phyloP scores from a whole-genome alignment of 2,329 filamentous ascomycete genomes.

The Monascus ruber region DNA sequence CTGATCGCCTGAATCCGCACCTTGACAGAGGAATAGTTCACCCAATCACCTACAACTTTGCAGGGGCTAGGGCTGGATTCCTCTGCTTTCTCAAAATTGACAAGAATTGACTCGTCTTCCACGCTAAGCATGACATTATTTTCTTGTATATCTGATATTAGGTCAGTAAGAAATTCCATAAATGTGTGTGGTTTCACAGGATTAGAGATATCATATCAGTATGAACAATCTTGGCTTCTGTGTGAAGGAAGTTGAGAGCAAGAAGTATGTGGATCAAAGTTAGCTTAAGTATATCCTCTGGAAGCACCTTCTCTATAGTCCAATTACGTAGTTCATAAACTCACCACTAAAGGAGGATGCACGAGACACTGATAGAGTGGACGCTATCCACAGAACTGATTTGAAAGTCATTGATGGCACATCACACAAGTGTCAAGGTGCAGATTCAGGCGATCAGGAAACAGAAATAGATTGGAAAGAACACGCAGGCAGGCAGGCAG shows the following conservation, averaged over 20 bases:
- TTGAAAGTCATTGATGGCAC: conserved; percentile 12
- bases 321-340: conserved; percentile 9
- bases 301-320: conserved; percentile 5
- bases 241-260: conserved; percentile 17
- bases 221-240: conserved; percentile 13
- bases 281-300: conserved; percentile 10
- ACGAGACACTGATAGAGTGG: conserved; percentile 11
- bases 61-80: conserved; percentile 9
- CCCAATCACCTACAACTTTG: conserved; percentile 11
- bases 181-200: background rate
- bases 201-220: conserved; percentile 9
- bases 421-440: conserved; percentile 11
- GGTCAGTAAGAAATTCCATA: background rate
- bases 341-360: conserved; percentile 13
- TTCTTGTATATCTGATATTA: conserved; percentile 15
- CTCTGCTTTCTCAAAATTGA: conserved; percentile 13
- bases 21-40: conserved; percentile 18
- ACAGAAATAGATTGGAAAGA: too few species aligned
- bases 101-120: conserved; percentile 14
- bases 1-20: too few species aligned
- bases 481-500: too few species aligned
- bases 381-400: conserved; percentile 4
- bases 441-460: too few species aligned
- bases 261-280: conserved; percentile 12
- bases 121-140: conserved; percentile 17